Evolutionary conservation across 2,329 filamentous ascomycete genomes (phyloP), one percentile per base, ranked within the genome.

Genomic region (Microascus cirrosus): DNA sequence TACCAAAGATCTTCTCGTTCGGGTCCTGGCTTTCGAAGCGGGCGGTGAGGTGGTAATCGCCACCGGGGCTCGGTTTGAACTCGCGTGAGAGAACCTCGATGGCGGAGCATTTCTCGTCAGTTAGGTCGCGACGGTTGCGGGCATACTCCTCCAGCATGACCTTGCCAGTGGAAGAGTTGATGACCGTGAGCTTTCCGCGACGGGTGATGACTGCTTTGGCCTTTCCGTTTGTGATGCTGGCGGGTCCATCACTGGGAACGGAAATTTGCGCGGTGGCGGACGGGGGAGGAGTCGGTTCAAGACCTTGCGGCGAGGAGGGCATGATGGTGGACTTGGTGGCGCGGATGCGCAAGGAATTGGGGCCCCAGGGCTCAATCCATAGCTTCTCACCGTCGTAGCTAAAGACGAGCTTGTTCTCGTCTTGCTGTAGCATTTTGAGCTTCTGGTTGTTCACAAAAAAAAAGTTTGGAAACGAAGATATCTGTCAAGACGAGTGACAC

Each of bases 1-100:
- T 86, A 22, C 84, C 84, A 63, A 77, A 87, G n/a, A 87, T 79
- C 64, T 78, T 81, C 65, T 87, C 84, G n/a, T 78, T 70, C 0
- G 70, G 68, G 57, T 78, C 67, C 57, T 80, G 65, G 1, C 77
- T 79, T 65, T 86, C 83, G 57, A 86, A 76, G 0, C 84, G 74
- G 62, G 77, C 71, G 0, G 81, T 85, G 11, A 86, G 69, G 56
- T 81, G 76, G 63, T 81, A 85, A 58, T 75, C 74, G 58, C 63
- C 68, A 3, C 81, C 81, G 0, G 74, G 67, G 2, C 77, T 74
- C 0, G 80, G 75, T 55, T 74, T 74, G 64, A 84, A 81, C 64
- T 85, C 82, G 22, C 83, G 78, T 1, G 80, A 78, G 60, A 81
- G 73, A n/a, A 85, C 69, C 11, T 77, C 70, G 2, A 85, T 69